Evolutionary conservation across 2,329 filamentous ascomycete genomes (phyloP).

Genomic region (Stromatinia cepivora): DNA sequence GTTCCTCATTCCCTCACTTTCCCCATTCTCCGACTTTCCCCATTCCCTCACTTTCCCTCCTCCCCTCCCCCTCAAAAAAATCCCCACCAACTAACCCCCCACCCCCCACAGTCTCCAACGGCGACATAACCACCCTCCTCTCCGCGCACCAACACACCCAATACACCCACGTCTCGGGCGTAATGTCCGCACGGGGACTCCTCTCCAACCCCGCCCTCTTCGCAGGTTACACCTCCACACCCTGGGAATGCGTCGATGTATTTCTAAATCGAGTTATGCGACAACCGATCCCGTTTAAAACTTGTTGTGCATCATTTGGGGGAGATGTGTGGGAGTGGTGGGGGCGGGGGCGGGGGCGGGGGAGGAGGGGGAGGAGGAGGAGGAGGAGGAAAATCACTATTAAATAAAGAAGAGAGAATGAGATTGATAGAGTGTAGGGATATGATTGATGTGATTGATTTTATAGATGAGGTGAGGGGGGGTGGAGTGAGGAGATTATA

Average conservation of each 20-base stretch:
- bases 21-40: too few species aligned
- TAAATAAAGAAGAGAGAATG: constrained; percentile 57
- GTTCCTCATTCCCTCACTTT: too few species aligned
- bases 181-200: constrained; percentile 70
- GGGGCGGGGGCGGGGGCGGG: constrained; percentile 45
- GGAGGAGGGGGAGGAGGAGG: too few species aligned
- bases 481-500: constrained; percentile 30
- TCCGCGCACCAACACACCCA: constrained; percentile 21
- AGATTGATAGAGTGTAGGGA: constrained; percentile 51
- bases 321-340: constrained; percentile 64
- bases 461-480: constrained; percentile 53
- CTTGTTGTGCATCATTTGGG: constrained; percentile 64
- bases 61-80: too few species aligned
- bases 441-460: constrained; percentile 61
- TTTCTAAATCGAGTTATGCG: constrained; percentile 61
- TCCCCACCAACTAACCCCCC: too few species aligned
- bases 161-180: constrained; percentile 49
- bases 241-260: constrained; percentile 61
- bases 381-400: constrained; percentile 52
- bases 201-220: constrained; percentile 69
- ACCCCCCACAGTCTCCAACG: constrained; percentile 54
- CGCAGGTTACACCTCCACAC: constrained; percentile 52
- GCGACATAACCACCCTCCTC: constrained; percentile 62
- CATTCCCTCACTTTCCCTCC: too few species aligned
- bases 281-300: constrained; percentile 62